Conservation (phyloP, 1,284 basidiomycete species). For the Ustilago xerochloae region DNA sequence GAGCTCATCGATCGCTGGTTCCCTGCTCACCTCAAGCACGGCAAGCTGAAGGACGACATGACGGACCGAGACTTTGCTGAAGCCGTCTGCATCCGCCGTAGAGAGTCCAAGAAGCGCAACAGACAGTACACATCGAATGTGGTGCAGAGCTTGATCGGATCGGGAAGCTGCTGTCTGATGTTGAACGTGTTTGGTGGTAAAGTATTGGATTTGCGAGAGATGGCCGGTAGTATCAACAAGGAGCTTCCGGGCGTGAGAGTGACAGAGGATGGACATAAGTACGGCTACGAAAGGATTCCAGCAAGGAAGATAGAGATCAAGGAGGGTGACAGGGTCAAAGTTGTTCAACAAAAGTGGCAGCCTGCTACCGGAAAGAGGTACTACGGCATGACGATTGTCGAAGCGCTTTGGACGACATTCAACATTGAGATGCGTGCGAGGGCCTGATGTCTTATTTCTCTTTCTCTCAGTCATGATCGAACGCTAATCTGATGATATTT, state of each 20-base stretch:
- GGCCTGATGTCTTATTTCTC: conserved; percentile 6
- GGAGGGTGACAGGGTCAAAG: conserved; percentile 5
- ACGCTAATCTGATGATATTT: not conserved
- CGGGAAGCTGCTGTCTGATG: conserved; percentile 46
- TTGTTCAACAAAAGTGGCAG: conserved; percentile 34
- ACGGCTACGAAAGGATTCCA: conserved; percentile 42
- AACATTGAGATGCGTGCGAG: conserved; percentile 42
- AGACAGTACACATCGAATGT: conserved; percentile 34
- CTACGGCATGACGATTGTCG: conserved; percentile 42
- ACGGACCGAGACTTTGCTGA: conserved; percentile 34
- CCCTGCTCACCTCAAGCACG: conserved; percentile 32
- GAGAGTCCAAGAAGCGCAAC: conserved; percentile 26
- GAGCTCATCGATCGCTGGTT: conserved; percentile 48
- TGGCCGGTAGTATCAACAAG: conserved; percentile 29
- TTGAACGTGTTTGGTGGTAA: conserved; percentile 41
- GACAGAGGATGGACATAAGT: conserved; percentile 16
- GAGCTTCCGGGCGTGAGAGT: conserved; percentile 25
- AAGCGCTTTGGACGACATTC: conserved; percentile 41
- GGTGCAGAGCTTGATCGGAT: conserved; percentile 33
- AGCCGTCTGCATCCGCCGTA: conserved; percentile 25
- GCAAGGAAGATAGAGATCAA: conserved; percentile 23
- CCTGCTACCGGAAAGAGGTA: conserved; percentile 31
- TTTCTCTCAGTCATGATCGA: not conserved
- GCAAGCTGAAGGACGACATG: conserved; percentile 20
- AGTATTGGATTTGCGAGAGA: conserved; percentile 34